Evolutionary conservation across 75 land plant species (phyloP).

Genomic region (Picea glauca): DNA sequence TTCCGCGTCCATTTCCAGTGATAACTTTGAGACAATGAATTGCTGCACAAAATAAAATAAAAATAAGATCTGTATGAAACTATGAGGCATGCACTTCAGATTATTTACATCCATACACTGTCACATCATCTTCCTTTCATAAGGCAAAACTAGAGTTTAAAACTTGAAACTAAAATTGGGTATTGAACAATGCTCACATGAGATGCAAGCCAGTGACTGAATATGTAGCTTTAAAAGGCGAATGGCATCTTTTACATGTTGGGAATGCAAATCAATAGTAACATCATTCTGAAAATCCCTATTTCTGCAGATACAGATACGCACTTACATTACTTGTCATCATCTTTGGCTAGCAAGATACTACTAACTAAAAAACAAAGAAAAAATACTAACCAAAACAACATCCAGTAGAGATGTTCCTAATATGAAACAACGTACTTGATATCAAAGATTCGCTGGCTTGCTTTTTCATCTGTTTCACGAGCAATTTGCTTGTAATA

Average conservation of each 20-base stretch:
- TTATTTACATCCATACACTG: neutral
- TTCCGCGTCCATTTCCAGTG: slow-evolving; percentile 69
- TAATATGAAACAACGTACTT: slow-evolving; percentile 31
- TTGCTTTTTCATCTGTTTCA: slow-evolving; percentile 75
- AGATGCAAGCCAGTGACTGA: slow-evolving; percentile 37
- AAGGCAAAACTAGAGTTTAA: neutral
- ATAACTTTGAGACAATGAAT: slow-evolving; percentile 67
- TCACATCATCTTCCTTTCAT: neutral
- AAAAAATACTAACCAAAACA: neutral
- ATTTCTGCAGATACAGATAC: slow-evolving; percentile 47
- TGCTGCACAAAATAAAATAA: slow-evolving; percentile 29
- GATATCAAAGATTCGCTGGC: slow-evolving; percentile 57
- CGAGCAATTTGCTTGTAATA: slow-evolving; percentile 45
- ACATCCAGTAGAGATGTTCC: neutral
- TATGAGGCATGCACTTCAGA: neutral
- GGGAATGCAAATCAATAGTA: slow-evolving; percentile 93
- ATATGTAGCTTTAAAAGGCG: slow-evolving; percentile 64
- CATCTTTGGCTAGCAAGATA: neutral
- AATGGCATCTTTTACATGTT: slow-evolving; percentile 72
- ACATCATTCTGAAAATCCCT: slow-evolving; percentile 55
- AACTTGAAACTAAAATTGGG: neutral
- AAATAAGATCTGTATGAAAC: neutral
- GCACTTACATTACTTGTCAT: slow-evolving; percentile 1
- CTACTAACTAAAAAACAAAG: slow-evolving; percentile 2
- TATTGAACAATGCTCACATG: slow-evolving; percentile 38